Evolutionary conservation across 108 stramenopile species (phyloP), one percentile per base, ranked within the genome.

Genomic region (Cyclostephanos tholiformis): DNA sequence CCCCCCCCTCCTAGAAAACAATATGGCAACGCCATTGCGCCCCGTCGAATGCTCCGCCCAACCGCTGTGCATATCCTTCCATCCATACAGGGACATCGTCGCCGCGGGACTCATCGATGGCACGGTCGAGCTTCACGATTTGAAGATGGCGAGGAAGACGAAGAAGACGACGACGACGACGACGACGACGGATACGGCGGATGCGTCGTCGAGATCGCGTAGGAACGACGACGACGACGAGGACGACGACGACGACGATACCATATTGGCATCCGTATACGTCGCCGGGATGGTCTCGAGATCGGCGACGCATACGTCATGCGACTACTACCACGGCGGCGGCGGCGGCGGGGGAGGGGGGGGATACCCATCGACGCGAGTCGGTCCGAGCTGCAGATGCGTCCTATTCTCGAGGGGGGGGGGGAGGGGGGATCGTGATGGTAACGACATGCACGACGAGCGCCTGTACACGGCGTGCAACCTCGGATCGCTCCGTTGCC

Each of bases 261-360:
- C 89, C 11, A 88, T 95, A 19, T 22, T 95, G n/a, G 86, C 93
- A 1, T 88, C 91, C 13, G 77, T 88, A n/a, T 67, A 71, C 52
- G 80, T 82, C 7, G 80, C 74, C 38, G 73, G 73, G 56, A 62
- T n/a, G n/a, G n/a, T n/a, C n/a, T n/a, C n/a, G n/a, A n/a, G n/a
- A n/a, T n/a, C n/a, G n/a, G n/a, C n/a, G 44, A 72, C 71, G 74
- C 67, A 48, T 14, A 58, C 65, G 32, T 80, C 67, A 63, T 11
- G 60, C 38, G 84, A 56, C 29, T 62, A 57, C 36, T 4, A 6
- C 36, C 36, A 36, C 36, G 36, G 36, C 36, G 36, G 36, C 6
- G 36, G 36, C 6, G 36, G 36, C 6, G 36, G 36, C 6, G 36
- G 36, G 36, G 36, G 36, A 6, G 36, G 36, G 36, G 36, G 36